phyloP scores from a whole-genome alignment of 345 rosid species.

The sweet orange (Citrus sinensis) region DVS_A1.0 CM039169.1:4085501-4086000 shows the following conservation, averaged over 20 bases:
- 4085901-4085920: constrained; percentile 93
- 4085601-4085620: constrained; percentile 84
- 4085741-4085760: constrained; percentile 60
- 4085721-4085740: constrained; percentile 88
- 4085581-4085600: constrained; percentile 79
- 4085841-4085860: not conserved
- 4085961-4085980: constrained; percentile 90
- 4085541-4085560: constrained; percentile 77
- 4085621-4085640: constrained; percentile 86
- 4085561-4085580: constrained; percentile 57
- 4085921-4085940: constrained; percentile 88
- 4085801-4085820: constrained; percentile 3
- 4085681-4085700: constrained; percentile 91
- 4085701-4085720: constrained; percentile 94
- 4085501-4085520: constrained; percentile 95
- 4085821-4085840: not conserved
- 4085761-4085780: constrained; percentile 73
- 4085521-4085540: constrained; percentile 93
- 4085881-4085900: constrained; percentile 99
- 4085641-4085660: constrained; percentile 92
- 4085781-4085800: constrained; percentile 3
- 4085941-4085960: constrained; percentile 97
- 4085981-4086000: constrained; percentile 67
- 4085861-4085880: constrained; percentile 82
- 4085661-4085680: constrained; percentile 78